Evolutionary conservation across 306 rosid species (phyloP), one percentile per base, ranked within the genome.

Genomic region (Medicago arabica): DNA sequence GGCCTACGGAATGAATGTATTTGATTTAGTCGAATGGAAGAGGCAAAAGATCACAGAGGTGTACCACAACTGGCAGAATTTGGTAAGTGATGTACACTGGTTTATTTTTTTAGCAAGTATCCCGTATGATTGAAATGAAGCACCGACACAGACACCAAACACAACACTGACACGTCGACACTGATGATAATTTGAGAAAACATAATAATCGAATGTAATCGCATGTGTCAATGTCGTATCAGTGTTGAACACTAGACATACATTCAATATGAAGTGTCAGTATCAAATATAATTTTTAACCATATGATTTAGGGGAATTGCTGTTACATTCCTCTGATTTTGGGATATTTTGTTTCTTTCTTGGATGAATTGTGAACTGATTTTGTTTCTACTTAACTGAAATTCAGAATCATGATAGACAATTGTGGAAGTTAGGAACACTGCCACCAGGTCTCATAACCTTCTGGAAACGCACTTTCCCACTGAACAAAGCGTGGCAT

Each of bases 1-100:
- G 99, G 99, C 99, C 8, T 95, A 92, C 78, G 99, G 99, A 39
- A 95, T 95, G 99, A 95, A 95, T 81, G 57, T 95, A 79, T 95
- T 95, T 77, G 98, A 95, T 83, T 87, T 95, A 88, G 84, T 73
- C 41, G 86, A 95, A 85, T 95, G 99, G 99, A 90, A 84, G 93
- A 89, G 89, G 87, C 99, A 95, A 85, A 89, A 92, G 80, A 88
- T 90, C 87, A 95, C 99, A 2, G 91, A 86, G 77, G 89, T 92
- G 78, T 95, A 95, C 81, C 97, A 95, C 86, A 70, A 85, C 72
- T 95, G 99, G 99, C 99, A 95, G 86, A 90, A 89, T 80, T 89
- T 95, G 93, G 99, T 95, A 85, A 83, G 84, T 38, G 25, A 54
- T 57, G 54, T 39, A 61, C 60, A 51, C 64, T 44, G 16, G 14